Evolutionary conservation across 352 stramenopile genomes (phyloP), one percentile per base, ranked within the genome.

Genomic region (Pythium graminicola): DNA sequence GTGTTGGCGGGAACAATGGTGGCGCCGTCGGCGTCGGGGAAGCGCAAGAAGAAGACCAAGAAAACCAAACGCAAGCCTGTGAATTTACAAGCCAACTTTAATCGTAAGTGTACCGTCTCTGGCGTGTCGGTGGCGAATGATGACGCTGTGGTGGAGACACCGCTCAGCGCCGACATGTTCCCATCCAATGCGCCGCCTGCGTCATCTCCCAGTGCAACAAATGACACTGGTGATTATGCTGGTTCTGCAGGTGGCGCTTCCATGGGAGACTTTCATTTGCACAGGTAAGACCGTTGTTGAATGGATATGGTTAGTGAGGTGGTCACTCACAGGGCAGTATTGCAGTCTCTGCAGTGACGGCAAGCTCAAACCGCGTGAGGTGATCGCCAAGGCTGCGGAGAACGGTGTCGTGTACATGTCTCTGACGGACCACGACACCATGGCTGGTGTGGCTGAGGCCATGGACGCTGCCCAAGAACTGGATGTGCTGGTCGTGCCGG

Each of bases 361-460:
- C 32, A 93, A 91, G 56, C 62, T 87, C 43, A 79, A 76, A 38
- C 82, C 82, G 9, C 67, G 57, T 47, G 70, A 87, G 10, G 82
- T 93, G 58, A 83, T 93, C 42, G 65, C 64, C 27, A 89, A 89
- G 47, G 82, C 82, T 6, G 80, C 76, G 4, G 64, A 70, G 35
- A 93, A 90, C 60, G 82, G 80, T 27, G 82, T 93, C 45, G 70
- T 53, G 32, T 91, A 72, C 73, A 86, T 93, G 75, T 85, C 82
- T 2, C 67, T 93, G 24, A 93, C 82, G 4, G 82, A 93, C 49
- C 82, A 93, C 41, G 82, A 93, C 65, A 93, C 80, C 11, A 93
- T 93, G 80, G 80, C 77, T 3, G 82, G 82, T 28, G 81, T 91
- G 28, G 36, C 59, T 23, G 82, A 93, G 56, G 82, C 82, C 17